Base-by-base conservation (phyloP, 768 basidiomycete species). In the Phanerochaete sordida region DNA sequence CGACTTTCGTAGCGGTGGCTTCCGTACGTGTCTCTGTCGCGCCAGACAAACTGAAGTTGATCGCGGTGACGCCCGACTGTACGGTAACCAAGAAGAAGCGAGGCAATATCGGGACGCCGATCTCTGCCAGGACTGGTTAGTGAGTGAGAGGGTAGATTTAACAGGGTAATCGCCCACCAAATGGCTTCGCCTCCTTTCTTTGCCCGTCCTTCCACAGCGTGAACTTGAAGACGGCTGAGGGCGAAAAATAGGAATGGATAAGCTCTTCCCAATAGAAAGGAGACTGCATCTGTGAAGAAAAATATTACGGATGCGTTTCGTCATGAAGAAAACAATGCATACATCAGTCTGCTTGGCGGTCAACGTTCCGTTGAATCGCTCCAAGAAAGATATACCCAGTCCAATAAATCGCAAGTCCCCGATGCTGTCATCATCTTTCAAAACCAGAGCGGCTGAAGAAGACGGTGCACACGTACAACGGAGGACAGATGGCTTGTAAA, bases 161-260 rank as follows among this genome's bases (percentile, higher is more conserved):
- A 58, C 30, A 15, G 19, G 19, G 12, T 21, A 27, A 44, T 1
- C 33, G 76, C 88, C 50, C 57, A 93, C 91, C 90, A 66, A 94
- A 92, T 9, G 87, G 87, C 67, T 91, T 93, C 31, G 91, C 90
- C 68, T 93, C 92, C 26, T 79, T 81, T 65, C 79, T 81, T 68
- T 85, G 83, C 66, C 89, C 91, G 70, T 92, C 91, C 69, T 90
- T 90, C 91, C 91, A 93, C n/a, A 93, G 74, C 2, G 90, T 92
- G 65, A 93, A 79, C 70, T 85, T 90, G 84, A 93, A 84, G 48
- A 82, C 72, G 23, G 90, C 87, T 60, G 83, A 83, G 2, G 84
- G 80, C 9, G 84, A 83, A 67, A 93, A 93, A 64, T 86, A 92
- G 28, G 87, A 84, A 51, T 78, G 77, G 60, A 91, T 81, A 37